These are phyloP conservation scores for Elsinoe australis DNA, from an alignment of 2,329 filamentous ascomycete species.

Conservation along the genomic window DNA sequence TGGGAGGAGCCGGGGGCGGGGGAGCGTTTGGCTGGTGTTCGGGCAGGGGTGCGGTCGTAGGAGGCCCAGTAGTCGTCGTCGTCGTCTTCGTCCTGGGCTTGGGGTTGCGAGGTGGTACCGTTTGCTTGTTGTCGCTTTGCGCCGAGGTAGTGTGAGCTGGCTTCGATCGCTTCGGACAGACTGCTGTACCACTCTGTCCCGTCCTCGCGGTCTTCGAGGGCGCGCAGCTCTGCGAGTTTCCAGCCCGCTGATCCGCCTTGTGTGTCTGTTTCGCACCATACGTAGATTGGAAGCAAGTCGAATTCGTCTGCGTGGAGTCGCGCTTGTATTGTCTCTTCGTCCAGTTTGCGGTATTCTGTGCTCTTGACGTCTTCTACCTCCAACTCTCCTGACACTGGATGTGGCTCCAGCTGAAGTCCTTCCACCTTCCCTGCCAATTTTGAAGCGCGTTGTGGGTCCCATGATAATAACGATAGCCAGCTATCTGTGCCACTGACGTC, in stretches of 20 bases:
- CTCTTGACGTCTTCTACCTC: constrained; percentile 62
- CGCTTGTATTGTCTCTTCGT: constrained; percentile 66
- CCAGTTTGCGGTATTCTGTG: constrained; percentile 59
- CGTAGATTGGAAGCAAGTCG: constrained; percentile 55
- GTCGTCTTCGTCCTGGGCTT: constrained; percentile 61
- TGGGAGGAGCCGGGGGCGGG: constrained; percentile 48
- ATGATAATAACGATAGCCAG: constrained; percentile 67
- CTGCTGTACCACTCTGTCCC: constrained; percentile 50
- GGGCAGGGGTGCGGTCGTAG: constrained; percentile 62
- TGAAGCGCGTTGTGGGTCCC: constrained; percentile 51
- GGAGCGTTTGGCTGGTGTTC: constrained; percentile 47
- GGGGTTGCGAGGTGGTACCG: constrained; percentile 23
- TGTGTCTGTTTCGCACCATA: constrained; percentile 62
- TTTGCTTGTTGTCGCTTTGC: constrained; percentile 18
- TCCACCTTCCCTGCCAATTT: constrained; percentile 55
- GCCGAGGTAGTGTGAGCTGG: constrained; percentile 24
- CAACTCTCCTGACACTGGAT: constrained; percentile 71
- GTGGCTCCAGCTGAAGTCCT: constrained; percentile 62
- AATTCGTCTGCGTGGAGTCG: constrained; percentile 56
- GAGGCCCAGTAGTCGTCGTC: constrained; percentile 75
- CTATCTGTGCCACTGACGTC: constrained; percentile 37
- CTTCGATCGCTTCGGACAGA: constrained; percentile 55
- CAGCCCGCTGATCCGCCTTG: constrained; percentile 54
- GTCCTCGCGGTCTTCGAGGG: constrained; percentile 48
- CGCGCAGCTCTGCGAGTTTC: constrained; percentile 63